phyloP scores from a whole-genome alignment of 441 rosid genomes.

The Jatropha podagrica region DNA sequence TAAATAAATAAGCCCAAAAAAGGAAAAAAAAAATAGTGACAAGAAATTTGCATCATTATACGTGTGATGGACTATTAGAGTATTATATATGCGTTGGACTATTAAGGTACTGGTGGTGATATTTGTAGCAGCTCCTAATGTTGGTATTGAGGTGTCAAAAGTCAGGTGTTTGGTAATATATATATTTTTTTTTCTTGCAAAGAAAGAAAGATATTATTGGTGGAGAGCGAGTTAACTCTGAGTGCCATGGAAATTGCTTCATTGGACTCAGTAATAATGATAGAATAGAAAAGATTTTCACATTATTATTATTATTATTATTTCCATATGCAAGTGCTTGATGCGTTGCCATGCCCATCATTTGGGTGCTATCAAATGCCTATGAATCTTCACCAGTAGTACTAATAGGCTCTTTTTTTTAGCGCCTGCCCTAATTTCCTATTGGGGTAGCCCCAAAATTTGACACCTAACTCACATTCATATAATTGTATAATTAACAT shows the following conservation, averaged over 20 bases:
- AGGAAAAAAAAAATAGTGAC: not conserved
- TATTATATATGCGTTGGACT: too few species aligned
- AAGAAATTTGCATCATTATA: conserved; percentile 3
- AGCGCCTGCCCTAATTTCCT: too few species aligned
- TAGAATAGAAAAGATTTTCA: conserved; percentile 12
- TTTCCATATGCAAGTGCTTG: conserved; percentile 26
- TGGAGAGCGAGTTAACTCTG: not conserved
- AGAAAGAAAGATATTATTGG: not conserved
- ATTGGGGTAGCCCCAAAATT: not conserved
- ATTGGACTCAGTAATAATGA: conserved; percentile 32
- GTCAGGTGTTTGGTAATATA: too few species aligned
- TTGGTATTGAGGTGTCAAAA: too few species aligned
- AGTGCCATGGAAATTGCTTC: conserved; percentile 11
- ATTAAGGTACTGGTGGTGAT: not conserved
- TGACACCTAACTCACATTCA: not conserved
- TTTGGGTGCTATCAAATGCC: conserved; percentile 1
- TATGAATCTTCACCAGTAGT: not conserved
- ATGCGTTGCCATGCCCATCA: conserved; percentile 16
- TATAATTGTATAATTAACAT: too few species aligned
- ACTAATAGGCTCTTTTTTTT: too few species aligned
- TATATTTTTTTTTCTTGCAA: not conserved
- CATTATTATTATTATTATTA: conserved; percentile 16
- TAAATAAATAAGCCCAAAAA: too few species aligned
- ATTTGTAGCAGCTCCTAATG: not conserved
- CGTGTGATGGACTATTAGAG: not conserved